These are phyloP conservation scores for Dittrichia graveolens DNA, from an alignment of 129 eudicot genomes.

Conservation along the genomic window DNA sequence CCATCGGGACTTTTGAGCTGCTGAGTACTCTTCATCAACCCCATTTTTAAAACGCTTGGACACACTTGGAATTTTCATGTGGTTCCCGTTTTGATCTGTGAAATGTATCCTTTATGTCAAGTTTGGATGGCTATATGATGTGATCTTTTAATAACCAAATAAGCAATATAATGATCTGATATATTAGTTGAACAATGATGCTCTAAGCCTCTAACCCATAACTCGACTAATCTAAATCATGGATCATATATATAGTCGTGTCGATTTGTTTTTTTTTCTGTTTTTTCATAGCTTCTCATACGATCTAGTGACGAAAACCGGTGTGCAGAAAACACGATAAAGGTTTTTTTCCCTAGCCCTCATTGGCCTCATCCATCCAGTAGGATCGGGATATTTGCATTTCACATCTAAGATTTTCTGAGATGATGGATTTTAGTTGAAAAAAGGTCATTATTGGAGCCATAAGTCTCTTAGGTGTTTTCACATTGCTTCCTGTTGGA, in stretches of 20 bases:
- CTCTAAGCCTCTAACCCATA: neutral
- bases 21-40: neutral
- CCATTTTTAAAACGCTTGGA: neutral
- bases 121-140: slow-evolving; percentile 4
- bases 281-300: neutral
- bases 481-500: neutral
- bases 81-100: neutral
- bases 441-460: neutral
- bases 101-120: neutral
- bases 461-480: neutral
- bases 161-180: neutral
- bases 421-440: neutral
- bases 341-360: too few relatives aligned
- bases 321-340: too few relatives aligned
- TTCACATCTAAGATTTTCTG: neutral
- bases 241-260: neutral
- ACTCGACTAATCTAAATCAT: neutral
- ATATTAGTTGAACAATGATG: neutral
- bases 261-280: too few relatives aligned
- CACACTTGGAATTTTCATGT: neutral
- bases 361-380: too few relatives aligned
- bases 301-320: neutral
- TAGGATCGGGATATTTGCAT: neutral
- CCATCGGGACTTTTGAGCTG: neutral
- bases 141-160: neutral